A percentile compares a stretch with the other conserved stretches of the same genome.
Evolutionary conservation across 192 early-diverging fungal species (phyloP).

Genomic region (Coemansia sp.): DNA sequence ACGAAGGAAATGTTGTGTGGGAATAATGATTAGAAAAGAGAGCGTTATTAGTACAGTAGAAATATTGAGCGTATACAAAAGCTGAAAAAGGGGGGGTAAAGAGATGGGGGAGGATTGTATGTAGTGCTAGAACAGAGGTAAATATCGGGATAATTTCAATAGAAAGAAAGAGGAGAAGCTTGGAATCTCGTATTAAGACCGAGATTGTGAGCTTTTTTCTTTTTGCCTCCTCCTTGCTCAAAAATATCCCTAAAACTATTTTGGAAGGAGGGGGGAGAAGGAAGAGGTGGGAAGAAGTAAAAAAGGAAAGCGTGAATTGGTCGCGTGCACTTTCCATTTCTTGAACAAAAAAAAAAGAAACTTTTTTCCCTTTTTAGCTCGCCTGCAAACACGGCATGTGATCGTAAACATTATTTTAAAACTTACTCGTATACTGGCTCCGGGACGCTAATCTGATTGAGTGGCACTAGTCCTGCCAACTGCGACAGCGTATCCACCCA

Average conservation of each 20-base stretch:
- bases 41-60: neutral
- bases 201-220: neutral
- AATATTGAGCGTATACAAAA: neutral
- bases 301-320: neutral
- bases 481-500: slow-evolving; percentile 77
- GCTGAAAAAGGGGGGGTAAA: neutral
- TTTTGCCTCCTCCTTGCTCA: neutral
- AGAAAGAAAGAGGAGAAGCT: neutral
- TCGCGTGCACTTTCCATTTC: neutral
- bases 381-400: neutral
- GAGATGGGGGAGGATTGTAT: too few relatives aligned
- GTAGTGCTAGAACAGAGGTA: neutral
- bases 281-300: too few relatives aligned
- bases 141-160: neutral
- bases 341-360: neutral
- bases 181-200: too few relatives aligned
- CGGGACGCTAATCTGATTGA: slow-evolving; percentile 76
- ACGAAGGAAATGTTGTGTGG: neutral
- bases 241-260: neutral
- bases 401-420: neutral
- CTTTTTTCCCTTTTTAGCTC: neutral
- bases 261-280: too few relatives aligned
- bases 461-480: slow-evolving; percentile 66
- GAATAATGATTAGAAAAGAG: neutral
- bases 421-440: slow-evolving; percentile 48